phyloP scores from a whole-genome alignment of 768 basidiomycete genomes.

The Amanita molliuscula region DNA sequence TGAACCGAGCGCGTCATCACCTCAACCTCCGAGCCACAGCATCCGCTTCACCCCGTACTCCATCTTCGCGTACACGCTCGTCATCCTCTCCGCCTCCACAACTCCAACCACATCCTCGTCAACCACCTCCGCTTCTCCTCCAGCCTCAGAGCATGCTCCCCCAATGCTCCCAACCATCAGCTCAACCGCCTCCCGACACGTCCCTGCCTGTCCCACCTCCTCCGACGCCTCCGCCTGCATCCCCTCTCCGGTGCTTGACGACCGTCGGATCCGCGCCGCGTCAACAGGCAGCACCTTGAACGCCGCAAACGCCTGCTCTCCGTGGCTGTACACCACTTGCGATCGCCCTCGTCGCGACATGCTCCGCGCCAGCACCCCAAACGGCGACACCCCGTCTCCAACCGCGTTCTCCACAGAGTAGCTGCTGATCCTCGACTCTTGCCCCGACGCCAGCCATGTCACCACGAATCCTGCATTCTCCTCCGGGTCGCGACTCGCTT shows the following conservation, averaged over 20 bases:
- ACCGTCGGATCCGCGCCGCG: slow-evolving; percentile 38
- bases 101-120: slow-evolving; percentile 77
- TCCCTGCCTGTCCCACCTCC: slow-evolving; percentile 48
- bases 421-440: slow-evolving; percentile 70
- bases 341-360: neutral
- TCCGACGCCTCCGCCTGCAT: slow-evolving; percentile 47
- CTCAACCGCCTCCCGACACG: slow-evolving; percentile 70
- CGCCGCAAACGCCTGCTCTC: slow-evolving; percentile 47
- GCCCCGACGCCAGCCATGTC: slow-evolving; percentile 63
- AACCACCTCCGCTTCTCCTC: slow-evolving; percentile 35
- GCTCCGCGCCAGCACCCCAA: neutral
- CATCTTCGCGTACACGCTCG: slow-evolving; percentile 83
- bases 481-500: slow-evolving; percentile 75
- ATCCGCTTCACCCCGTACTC: slow-evolving; percentile 89
- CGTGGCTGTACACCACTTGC: slow-evolving; percentile 8
- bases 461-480: slow-evolving; percentile 88
- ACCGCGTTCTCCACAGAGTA: slow-evolving; percentile 77
- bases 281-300: slow-evolving; percentile 78
- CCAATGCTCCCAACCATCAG: slow-evolving; percentile 63
- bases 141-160: slow-evolving; percentile 56
- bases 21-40: slow-evolving; percentile 72
- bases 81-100: slow-evolving; percentile 65
- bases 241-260: slow-evolving; percentile 32
- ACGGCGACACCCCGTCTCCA: slow-evolving; percentile 14
- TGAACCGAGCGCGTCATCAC: slow-evolving; percentile 15